Base-by-base conservation (phyloP, 83 land plant species). In the Picea abies region DNA sequence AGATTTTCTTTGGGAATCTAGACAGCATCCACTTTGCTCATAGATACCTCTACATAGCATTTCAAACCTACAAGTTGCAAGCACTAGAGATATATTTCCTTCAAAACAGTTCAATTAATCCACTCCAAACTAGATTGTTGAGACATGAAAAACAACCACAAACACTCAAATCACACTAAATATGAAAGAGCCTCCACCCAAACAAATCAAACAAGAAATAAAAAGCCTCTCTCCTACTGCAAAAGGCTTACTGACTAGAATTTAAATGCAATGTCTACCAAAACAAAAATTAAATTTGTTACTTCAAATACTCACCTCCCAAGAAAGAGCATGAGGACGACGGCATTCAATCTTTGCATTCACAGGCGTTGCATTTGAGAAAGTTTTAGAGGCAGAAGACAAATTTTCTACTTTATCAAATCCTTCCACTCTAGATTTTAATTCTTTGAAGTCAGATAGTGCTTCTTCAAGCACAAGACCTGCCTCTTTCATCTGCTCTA, bases 251-350 rank as follows among this genome's bases (percentile, higher is more conserved):
- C 16, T 10, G 26, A n/a, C 9, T n/a, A 52, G 56, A 52, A 52
- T 11, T 52, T 11, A 8, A 44, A 41, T 39, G 56, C 58, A 20
- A 44, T 22, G 22, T 7, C 17, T 44, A 44, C 25, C 56, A 73
- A 71, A 73, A 44, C 22, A 41, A 73, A 19, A 73, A 73, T 44
- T 4, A 8, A 44, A 2, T 37, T 29, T 71, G 6, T n/a, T 22
- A 73, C 29, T 67, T 25, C 4, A 78, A 78, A 25, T 19, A 80
- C 52, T 76, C 71, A 97, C 98, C 99, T 95, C 96, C 98, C 96
- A 95, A 68, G 99, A 97, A 65, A 97, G 90, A 35, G 98, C 96
- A 88, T 95, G 99, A 73, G 98, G 96, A 67, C 96, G 89, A 35
- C 95, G 87, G 69, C 89, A 92, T 15, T 92, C 98, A 79, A 68